These are phyloP conservation scores for Kwoniella dendrophila DNA, from an alignment of 768 basidiomycete genomes.

Conservation along the genomic window DNA sequence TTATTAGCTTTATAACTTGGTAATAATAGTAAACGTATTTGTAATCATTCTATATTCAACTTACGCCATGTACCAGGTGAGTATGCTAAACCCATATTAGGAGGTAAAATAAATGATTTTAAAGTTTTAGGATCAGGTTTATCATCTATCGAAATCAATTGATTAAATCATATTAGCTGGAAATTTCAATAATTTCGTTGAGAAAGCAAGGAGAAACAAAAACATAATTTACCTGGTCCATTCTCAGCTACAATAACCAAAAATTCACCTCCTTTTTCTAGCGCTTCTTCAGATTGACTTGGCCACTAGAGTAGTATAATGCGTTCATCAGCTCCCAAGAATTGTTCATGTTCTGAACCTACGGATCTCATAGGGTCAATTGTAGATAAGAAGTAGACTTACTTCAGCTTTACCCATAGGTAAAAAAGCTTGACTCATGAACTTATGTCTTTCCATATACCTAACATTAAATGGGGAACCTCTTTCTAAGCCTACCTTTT, in stretches of 20 bases:
- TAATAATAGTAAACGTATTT: too few relatives aligned
- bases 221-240: constrained; percentile 58
- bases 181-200: neutral
- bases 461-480: constrained; percentile 65
- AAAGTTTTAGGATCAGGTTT: constrained; percentile 73
- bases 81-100: constrained; percentile 83
- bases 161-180: neutral
- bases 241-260: constrained; percentile 86
- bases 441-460: constrained; percentile 80
- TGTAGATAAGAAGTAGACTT: constrained; percentile 11
- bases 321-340: neutral
- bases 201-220: neutral
- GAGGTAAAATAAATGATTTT: constrained; percentile 77
- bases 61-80: constrained; percentile 84
- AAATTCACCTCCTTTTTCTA: constrained; percentile 62
- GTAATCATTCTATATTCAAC: constrained; percentile 54
- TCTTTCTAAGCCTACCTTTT: constrained; percentile 59
- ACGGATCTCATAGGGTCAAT: neutral
- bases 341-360: too few relatives aligned
- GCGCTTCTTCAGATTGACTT: constrained; percentile 58
- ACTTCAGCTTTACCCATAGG: constrained; percentile 72
- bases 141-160: constrained; percentile 60
- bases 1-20: neutral
- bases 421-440: constrained; percentile 89
- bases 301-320: constrained; percentile 51